Conservation (phyloP, 202 grass and related monocot species). For the Saccharum hybrid region DNA sequence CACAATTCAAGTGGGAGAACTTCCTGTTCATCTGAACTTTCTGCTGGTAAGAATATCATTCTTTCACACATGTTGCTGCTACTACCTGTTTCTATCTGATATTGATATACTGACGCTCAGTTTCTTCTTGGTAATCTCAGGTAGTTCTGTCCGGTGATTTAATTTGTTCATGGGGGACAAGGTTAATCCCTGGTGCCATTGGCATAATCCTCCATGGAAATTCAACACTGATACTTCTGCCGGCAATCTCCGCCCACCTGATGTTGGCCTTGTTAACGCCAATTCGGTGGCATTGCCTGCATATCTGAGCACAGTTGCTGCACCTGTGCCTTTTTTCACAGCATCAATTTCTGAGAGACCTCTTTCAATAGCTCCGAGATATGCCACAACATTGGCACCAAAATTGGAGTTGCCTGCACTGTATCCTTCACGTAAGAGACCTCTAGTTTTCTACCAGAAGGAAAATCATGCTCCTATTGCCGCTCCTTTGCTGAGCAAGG, state of each 20-base stretch:
- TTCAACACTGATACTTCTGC: constrained; percentile 28
- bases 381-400: constrained; percentile 37
- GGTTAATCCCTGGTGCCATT: constrained; percentile 61
- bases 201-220: constrained; percentile 55
- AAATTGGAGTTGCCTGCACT: neutral
- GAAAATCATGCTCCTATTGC: constrained; percentile 31
- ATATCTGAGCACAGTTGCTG: constrained; percentile 46
- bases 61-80: neutral
- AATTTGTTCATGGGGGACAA: constrained; percentile 62
- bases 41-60: constrained; percentile 45
- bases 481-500: constrained; percentile 35
- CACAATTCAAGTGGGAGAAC: constrained; percentile 41
- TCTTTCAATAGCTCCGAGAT: constrained; percentile 19
- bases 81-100: constrained; percentile 17
- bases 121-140: constrained; percentile 46
- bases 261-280: constrained; percentile 34
- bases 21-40: constrained; percentile 45
- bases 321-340: constrained; percentile 34
- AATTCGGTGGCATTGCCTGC: constrained; percentile 49
- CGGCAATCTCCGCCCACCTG: constrained; percentile 48
- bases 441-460: constrained; percentile 48
- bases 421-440: constrained; percentile 43
- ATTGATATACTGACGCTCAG: constrained; percentile 6
- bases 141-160: constrained; percentile 44
- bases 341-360: constrained; percentile 39